Conservation (phyloP, 179 eudicot genomes). For the Nepenthes alata region DNA sequence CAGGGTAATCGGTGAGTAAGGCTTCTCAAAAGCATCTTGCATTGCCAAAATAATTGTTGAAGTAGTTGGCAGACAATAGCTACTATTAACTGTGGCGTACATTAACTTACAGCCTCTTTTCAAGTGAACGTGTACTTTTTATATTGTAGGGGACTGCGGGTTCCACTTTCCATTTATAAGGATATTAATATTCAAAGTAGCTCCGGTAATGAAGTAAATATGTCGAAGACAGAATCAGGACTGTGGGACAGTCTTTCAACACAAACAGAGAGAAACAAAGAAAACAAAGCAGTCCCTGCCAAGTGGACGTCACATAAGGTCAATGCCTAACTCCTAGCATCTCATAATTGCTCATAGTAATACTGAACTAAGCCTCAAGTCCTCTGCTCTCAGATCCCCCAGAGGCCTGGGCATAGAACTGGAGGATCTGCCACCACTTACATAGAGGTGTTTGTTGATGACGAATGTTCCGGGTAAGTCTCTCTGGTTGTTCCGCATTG, state of each 20-base stretch:
- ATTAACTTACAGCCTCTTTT: background rate
- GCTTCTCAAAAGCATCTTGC: background rate
- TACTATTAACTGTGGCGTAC: background rate
- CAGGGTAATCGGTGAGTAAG: constrained; percentile 51
- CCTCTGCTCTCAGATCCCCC: constrained; percentile 49
- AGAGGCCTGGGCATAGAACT: constrained; percentile 31
- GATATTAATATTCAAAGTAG: constrained; percentile 26
- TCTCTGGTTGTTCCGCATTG: background rate
- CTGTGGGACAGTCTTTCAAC: constrained; percentile 70
- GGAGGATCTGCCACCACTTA: constrained; percentile 32
- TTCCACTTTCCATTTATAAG: constrained; percentile 45
- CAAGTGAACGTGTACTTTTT: background rate
- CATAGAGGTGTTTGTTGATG: constrained; percentile 81
- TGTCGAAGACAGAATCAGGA: constrained; percentile 30
- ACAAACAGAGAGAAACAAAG: constrained; percentile 84
- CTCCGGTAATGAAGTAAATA: constrained; percentile 23
- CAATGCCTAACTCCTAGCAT: background rate
- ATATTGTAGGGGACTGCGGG: constrained; percentile 35
- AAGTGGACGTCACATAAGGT: constrained; percentile 90
- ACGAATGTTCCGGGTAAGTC: constrained; percentile 62
- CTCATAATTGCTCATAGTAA: background rate
- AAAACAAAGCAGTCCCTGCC: constrained; percentile 67
- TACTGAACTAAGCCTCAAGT: background rate
- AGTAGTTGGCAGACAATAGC: background rate
- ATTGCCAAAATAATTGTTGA: background rate